Evolutionary conservation across 1,284 basidiomycete genomes (phyloP).

Genomic region (Phellopilus nigrolimitatus): DNA sequence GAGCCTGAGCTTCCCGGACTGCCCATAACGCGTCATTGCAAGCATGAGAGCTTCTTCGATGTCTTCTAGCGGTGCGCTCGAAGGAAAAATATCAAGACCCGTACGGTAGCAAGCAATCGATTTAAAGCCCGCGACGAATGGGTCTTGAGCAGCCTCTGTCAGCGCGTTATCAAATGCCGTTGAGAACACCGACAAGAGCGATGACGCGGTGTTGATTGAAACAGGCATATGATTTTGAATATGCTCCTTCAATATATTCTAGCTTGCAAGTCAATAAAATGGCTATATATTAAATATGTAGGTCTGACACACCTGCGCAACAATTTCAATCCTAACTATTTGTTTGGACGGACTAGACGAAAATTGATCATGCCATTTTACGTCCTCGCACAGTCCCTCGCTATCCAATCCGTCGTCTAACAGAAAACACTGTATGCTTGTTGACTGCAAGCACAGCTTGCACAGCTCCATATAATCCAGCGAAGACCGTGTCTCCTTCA

Average conservation of each 20-base stretch:
- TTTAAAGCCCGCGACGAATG: constrained; percentile 65
- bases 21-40: constrained; percentile 30
- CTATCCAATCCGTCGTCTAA: constrained; percentile 66
- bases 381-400: constrained; percentile 43
- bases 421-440: constrained; percentile 58
- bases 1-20: constrained; percentile 42
- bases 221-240: not conserved
- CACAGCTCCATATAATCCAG: constrained; percentile 55
- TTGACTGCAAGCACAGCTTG: constrained; percentile 43
- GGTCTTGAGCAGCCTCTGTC: constrained; percentile 34
- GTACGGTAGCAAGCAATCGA: constrained; percentile 72
- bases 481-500: constrained; percentile 42
- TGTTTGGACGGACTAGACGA: constrained; percentile 47
- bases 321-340: constrained; percentile 61
- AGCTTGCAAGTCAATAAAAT: constrained; percentile 5
- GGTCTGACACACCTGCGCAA: constrained; percentile 51
- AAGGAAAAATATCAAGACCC: constrained; percentile 48
- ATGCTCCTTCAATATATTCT: constrained; percentile 33
- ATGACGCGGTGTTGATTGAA: constrained; percentile 7
- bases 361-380: constrained; percentile 58
- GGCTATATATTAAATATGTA: not conserved
- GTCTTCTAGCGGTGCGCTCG: constrained; percentile 23
- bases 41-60: constrained; percentile 30
- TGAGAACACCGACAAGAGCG: constrained; percentile 31
- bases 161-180: constrained; percentile 33